A percentile compares a stretch with the other conserved stretches of the same genome.
Evolutionary conservation across 306 rosid species (phyloP).

Genomic region (Betula pendula): DNA sequence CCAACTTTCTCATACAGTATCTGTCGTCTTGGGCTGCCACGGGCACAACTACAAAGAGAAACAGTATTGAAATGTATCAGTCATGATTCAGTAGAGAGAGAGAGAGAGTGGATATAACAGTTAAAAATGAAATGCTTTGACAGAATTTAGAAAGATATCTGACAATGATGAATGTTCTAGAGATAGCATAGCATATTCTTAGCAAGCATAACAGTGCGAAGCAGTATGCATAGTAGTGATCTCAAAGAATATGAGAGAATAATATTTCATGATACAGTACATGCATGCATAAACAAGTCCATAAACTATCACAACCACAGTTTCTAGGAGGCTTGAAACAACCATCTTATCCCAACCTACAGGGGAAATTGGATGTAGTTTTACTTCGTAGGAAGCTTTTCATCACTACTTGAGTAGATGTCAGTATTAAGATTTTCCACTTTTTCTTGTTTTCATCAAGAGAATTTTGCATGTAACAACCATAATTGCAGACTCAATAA

Average conservation of each 20-base stretch:
- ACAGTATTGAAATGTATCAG: conserved; percentile 21
- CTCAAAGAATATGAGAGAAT: not conserved
- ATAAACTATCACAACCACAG: not conserved
- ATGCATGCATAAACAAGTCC: not conserved
- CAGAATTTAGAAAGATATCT: not conserved
- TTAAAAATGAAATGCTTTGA: not conserved
- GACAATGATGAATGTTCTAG: not conserved
- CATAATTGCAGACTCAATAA: not conserved
- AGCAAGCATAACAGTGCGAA: not conserved
- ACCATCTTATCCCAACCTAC: not conserved
- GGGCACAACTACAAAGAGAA: conserved; percentile 69
- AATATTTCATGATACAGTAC: not conserved
- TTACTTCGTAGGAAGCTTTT: not conserved
- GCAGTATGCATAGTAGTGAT: not conserved
- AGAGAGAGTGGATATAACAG: too few species aligned
- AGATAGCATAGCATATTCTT: not conserved
- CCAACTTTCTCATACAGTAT: conserved; percentile 60
- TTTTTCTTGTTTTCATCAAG: not conserved
- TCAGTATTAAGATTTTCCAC: not conserved
- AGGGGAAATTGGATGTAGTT: not conserved
- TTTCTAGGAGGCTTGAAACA: not conserved
- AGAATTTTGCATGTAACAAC: not conserved
- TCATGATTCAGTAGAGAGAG: not conserved
- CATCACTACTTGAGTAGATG: not conserved
- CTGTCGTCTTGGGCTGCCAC: conserved; percentile 90